Conservation (phyloP, 352 stramenopile species). For the Pythium coloratum region DNA sequence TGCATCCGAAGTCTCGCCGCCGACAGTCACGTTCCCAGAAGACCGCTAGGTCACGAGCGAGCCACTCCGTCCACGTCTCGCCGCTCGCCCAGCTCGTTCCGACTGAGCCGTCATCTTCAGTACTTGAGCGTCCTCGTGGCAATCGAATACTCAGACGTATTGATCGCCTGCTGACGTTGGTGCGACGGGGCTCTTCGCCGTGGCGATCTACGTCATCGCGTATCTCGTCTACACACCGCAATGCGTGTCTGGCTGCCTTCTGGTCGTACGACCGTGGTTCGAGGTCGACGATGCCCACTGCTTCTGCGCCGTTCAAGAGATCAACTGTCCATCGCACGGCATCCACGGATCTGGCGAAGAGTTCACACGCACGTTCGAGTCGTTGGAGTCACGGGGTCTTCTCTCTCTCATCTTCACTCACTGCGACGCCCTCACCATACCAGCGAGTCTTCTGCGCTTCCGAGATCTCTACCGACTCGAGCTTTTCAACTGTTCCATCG, state of each 20-base stretch:
- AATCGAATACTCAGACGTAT: background rate
- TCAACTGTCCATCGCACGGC: constrained; percentile 7
- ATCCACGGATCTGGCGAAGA: background rate
- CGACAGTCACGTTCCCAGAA: background rate
- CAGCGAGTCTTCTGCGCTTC: background rate
- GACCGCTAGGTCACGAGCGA: background rate
- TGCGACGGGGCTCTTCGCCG: background rate
- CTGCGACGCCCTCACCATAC: constrained; percentile 1
- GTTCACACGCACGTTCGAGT: background rate
- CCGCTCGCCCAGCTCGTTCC: background rate
- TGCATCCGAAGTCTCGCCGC: background rate
- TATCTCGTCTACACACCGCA: background rate
- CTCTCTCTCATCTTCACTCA: constrained; percentile 3
- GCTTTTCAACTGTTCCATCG: constrained; percentile 2
- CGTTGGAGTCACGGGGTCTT: background rate
- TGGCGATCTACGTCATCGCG: background rate
- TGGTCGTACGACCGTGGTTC: constrained; percentile 14
- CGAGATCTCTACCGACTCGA: constrained; percentile 6
- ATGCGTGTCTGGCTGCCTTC: constrained; percentile 4
- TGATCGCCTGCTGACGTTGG: background rate
- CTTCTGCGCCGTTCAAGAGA: constrained; percentile 13
- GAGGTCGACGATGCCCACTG: background rate
- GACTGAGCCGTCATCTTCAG: background rate
- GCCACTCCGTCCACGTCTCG: background rate
- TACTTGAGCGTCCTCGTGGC: background rate